A percentile compares a stretch with the other conserved stretches of the same genome.
phyloP scores from a whole-genome alignment of 805 yeast genomes.

The Ogataea trehaloabstinens region DNA sequence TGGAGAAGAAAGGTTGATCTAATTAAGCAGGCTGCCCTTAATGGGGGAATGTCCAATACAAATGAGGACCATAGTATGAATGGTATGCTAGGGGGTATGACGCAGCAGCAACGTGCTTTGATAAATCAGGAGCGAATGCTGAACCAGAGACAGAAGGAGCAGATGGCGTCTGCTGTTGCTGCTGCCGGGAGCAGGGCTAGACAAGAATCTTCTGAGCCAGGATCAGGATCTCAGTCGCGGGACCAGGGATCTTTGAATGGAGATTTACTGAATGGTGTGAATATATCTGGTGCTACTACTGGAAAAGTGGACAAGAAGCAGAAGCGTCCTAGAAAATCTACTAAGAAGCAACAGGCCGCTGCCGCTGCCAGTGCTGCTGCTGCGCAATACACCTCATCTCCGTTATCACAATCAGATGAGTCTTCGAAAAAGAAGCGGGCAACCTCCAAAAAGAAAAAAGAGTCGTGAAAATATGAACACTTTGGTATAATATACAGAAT shows the following conservation, averaged over 20 bases:
- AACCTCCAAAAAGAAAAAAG: slow-evolving; percentile 25
- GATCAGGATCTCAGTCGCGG: slow-evolving; percentile 1
- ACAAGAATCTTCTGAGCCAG: slow-evolving; percentile 5
- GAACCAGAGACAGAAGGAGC: slow-evolving; percentile 31
- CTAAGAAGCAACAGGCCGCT: slow-evolving; percentile 31
- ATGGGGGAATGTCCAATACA: slow-evolving; percentile 18
- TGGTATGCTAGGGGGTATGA: slow-evolving; percentile 27
- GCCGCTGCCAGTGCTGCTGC: slow-evolving; percentile 21
- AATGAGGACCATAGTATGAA: slow-evolving; percentile 21
- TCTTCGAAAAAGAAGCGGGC: slow-evolving; percentile 31
- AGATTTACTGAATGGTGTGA: slow-evolving; percentile 4
- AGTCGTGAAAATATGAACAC: slow-evolving; percentile 4
- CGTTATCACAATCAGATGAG: slow-evolving; percentile 8
- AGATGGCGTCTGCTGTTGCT: slow-evolving; percentile 33
- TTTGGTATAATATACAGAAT: background rate
- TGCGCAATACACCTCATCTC: slow-evolving; percentile 24
- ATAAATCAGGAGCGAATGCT: slow-evolving; percentile 29
- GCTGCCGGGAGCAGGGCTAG: slow-evolving; percentile 19
- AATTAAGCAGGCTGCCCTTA: slow-evolving; percentile 42
- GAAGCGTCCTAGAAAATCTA: slow-evolving; percentile 31
- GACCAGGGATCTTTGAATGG: background rate
- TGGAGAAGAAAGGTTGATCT: slow-evolving; percentile 67
- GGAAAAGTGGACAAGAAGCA: slow-evolving; percentile 20
- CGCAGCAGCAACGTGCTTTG: slow-evolving; percentile 29
- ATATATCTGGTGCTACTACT: slow-evolving; percentile 7